Percentiles rank a stretch among this genome's conserved stretches.
phyloP scores from a whole-genome alignment of 116 monocot species.

The Cymodocea nodosa region DNA sequence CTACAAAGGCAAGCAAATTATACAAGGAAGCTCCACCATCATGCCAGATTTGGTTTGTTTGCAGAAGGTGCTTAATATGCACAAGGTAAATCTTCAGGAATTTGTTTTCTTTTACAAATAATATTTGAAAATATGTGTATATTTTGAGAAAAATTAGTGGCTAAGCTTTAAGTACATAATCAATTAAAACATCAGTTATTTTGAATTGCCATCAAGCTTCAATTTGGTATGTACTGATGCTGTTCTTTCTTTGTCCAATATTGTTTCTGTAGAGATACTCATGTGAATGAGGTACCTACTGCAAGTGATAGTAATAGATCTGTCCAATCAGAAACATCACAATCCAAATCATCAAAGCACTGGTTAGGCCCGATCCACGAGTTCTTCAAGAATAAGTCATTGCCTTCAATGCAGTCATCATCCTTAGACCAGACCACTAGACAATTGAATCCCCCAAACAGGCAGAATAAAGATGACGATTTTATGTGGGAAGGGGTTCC shows the following conservation, averaged over 20 bases:
- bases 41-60: conserved; percentile 64
- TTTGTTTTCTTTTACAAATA: not conserved
- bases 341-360: not conserved
- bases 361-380: not conserved
- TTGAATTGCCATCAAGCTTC: not conserved
- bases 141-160: not conserved
- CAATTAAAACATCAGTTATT: not conserved
- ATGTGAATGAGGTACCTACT: not conserved
- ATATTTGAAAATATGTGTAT: not conserved
- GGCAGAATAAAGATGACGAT: no score
- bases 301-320: not conserved
- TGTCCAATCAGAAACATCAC: not conserved
- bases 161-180: not conserved
- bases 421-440: no score
- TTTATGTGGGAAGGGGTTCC: no score
- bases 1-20: conserved; percentile 35
- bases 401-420: no score
- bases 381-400: not conserved
- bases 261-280: not conserved
- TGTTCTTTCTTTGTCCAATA: not conserved
- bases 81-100: conserved; percentile 28
- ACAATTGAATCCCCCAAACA: no score
- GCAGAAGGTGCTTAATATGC: conserved; percentile 50
- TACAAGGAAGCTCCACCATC: conserved; percentile 29
- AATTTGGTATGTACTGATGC: not conserved